Conservation (phyloP, 2,329 filamentous ascomycete species). For the Aspergillus melleus region DNA sequence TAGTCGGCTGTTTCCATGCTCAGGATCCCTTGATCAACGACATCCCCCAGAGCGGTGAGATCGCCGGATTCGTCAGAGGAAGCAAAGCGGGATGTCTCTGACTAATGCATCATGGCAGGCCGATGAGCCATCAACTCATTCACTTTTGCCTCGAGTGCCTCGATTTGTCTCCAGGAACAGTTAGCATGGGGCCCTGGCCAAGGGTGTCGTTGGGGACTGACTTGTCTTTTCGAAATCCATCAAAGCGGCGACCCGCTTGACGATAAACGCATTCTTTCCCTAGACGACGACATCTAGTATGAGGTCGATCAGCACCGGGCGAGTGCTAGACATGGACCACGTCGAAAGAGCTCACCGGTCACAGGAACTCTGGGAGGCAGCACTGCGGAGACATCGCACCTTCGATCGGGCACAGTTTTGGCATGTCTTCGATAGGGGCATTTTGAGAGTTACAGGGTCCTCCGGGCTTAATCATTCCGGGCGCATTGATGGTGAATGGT, state of each 20-base stretch:
- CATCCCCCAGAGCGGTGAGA: conserved; percentile 10
- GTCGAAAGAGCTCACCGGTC: conserved; percentile 12
- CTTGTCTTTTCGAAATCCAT: conserved; percentile 39
- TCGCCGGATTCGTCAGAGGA: background rate
- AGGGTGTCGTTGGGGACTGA: conserved; percentile 9
- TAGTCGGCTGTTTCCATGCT: conserved; percentile 18
- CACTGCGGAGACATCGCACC: conserved; percentile 21
- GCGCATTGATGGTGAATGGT: background rate
- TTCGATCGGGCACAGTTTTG: conserved; percentile 24
- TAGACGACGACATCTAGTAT: conserved; percentile 35
- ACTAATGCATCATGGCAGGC: background rate
- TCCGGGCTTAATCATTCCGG: too few relatives aligned
- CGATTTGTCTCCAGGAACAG: conserved; percentile 28
- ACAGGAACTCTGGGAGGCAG: conserved; percentile 10
- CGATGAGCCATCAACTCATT: conserved; percentile 9
- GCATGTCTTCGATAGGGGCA: conserved; percentile 13
- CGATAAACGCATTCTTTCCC: conserved; percentile 39
- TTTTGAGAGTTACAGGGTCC: background rate
- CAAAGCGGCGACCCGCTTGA: conserved; percentile 33
- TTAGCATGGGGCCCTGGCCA: conserved; percentile 1
- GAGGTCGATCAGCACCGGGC: background rate
- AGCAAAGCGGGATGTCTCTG: background rate
- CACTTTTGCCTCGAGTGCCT: conserved; percentile 34
- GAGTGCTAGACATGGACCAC: background rate
- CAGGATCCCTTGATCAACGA: conserved; percentile 19